phyloP scores from a whole-genome alignment of 2,329 filamentous ascomycete genomes.

The Aspergillus melleus region DNA sequence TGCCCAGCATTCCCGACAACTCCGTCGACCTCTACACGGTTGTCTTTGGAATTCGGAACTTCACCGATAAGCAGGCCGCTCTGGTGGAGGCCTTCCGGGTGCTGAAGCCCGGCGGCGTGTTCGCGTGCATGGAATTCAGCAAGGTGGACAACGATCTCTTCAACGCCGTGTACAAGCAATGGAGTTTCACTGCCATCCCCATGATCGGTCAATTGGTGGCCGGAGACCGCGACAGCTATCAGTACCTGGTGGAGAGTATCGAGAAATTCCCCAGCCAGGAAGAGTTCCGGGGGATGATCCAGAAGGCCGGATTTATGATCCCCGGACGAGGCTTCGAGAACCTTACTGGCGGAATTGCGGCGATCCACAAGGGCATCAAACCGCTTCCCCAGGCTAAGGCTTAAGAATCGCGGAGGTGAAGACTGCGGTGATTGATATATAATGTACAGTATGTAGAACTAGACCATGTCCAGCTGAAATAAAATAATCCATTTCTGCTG shows the following conservation, averaged over 20 bases:
- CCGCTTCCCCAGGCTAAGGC: slow-evolving; percentile 41
- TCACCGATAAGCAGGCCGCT: slow-evolving; percentile 84
- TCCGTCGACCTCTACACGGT: slow-evolving; percentile 96
- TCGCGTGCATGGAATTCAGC: slow-evolving; percentile 94
- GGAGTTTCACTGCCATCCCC: slow-evolving; percentile 93
- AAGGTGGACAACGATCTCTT: slow-evolving; percentile 77
- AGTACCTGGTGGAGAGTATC: slow-evolving; percentile 98
- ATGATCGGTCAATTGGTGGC: slow-evolving; percentile 94
- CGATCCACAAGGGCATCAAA: slow-evolving; percentile 96
- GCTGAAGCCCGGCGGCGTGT: slow-evolving; percentile 90
- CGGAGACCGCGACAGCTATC: slow-evolving; percentile 91
- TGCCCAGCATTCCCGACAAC: slow-evolving; percentile 63
- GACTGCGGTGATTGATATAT: not conserved
- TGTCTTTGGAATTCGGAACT: slow-evolving; percentile 96
- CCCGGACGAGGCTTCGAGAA: slow-evolving; percentile 85
- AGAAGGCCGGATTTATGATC: slow-evolving; percentile 75
- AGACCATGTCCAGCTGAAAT: not conserved
- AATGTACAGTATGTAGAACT: slow-evolving; percentile 3
- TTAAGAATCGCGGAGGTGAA: not conserved
- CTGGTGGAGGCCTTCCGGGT: slow-evolving; percentile 82
- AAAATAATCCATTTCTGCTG: not conserved
- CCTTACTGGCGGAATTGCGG: slow-evolving; percentile 86
- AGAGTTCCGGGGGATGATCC: slow-evolving; percentile 66
- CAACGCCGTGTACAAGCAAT: slow-evolving; percentile 86
- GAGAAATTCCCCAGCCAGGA: slow-evolving; percentile 86